A percentile compares a stretch with the other conserved stretches of the same genome.
phyloP scores from a whole-genome alignment of 2,329 filamentous ascomycete genomes.

The Aureobasidium sp. region DNA sequence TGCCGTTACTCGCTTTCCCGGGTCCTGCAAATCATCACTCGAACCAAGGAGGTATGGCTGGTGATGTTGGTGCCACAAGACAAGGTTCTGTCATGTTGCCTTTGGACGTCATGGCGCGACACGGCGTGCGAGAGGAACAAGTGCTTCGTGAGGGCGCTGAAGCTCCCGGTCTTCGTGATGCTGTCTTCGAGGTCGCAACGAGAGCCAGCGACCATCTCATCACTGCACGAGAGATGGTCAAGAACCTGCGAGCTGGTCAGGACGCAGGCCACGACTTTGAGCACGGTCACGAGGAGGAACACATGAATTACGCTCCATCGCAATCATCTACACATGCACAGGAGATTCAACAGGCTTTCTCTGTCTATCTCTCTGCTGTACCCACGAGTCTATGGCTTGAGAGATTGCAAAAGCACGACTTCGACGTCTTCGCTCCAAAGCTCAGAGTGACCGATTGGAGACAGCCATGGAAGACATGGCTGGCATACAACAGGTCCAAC shows the following conservation, averaged over 20 bases:
- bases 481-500: slow-evolving; percentile 48
- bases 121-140: slow-evolving; percentile 76
- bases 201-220: slow-evolving; percentile 93
- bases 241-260: slow-evolving; percentile 64
- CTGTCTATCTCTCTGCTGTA: slow-evolving; percentile 71
- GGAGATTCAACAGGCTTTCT: slow-evolving; percentile 62
- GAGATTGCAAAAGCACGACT: slow-evolving; percentile 69
- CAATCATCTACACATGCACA: slow-evolving; percentile 31
- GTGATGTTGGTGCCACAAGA: slow-evolving; percentile 33
- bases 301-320: slow-evolving; percentile 42
- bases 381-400: slow-evolving; percentile 72
- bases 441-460: slow-evolving; percentile 67
- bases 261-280: slow-evolving; percentile 82
- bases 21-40: slow-evolving; percentile 50
- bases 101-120: slow-evolving; percentile 79
- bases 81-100: slow-evolving; percentile 70
- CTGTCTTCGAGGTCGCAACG: slow-evolving; percentile 85
- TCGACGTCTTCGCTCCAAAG: slow-evolving; percentile 65
- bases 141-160: slow-evolving; percentile 71
- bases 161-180: slow-evolving; percentile 78
- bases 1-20: slow-evolving; percentile 80
- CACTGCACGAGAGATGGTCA: slow-evolving; percentile 85
- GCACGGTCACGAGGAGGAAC: slow-evolving; percentile 68
- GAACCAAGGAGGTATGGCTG: slow-evolving; percentile 36
- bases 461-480: slow-evolving; percentile 70